Conservation (phyloP, 2,329 filamentous ascomycete species). For the Achaetomium macrosporum region DNA sequence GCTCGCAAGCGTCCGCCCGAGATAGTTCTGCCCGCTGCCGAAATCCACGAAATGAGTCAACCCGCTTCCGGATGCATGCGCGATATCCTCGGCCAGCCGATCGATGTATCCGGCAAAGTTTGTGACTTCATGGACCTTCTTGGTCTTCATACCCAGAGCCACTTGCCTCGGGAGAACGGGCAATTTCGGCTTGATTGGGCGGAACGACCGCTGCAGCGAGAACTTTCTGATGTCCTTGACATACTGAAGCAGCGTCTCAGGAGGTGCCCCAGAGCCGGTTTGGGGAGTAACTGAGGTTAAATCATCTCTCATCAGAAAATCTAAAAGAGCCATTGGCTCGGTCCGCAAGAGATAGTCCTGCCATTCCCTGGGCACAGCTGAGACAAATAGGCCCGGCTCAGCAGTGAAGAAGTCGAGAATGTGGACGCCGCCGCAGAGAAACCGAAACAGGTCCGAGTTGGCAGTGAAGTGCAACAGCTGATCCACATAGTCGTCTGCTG, state of each 20-base stretch:
- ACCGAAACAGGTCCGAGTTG: constrained; percentile 70
- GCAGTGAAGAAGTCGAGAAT: constrained; percentile 93
- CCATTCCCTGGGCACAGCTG: constrained; percentile 75
- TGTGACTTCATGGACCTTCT: constrained; percentile 90
- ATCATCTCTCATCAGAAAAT: constrained; percentile 75
- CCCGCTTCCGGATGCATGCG: constrained; percentile 46
- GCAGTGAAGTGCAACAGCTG: constrained; percentile 71
- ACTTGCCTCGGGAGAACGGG: constrained; percentile 63
- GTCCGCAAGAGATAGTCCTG: constrained; percentile 66
- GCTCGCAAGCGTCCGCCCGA: constrained; percentile 80
- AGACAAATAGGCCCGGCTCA: constrained; percentile 74
- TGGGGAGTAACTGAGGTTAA: constrained; percentile 38
- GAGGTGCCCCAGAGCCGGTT: constrained; percentile 32
- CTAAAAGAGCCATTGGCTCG: constrained; percentile 69
- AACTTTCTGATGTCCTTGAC: constrained; percentile 64
- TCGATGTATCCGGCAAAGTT: constrained; percentile 86
- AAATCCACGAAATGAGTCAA: constrained; percentile 93
- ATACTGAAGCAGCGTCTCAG: constrained; percentile 62
- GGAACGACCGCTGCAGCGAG: constrained; percentile 59
- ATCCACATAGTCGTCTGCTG: constrained; percentile 70
- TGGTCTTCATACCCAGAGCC: constrained; percentile 87
- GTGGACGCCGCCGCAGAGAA: constrained; percentile 93
- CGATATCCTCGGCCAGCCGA: constrained; percentile 51
- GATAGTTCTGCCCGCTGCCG: constrained; percentile 93
- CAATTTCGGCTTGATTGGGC: constrained; percentile 38